Percentiles rank a stretch among this genome's conserved stretches.
Evolutionary conservation across 176 grass and related monocot species (phyloP).

Genomic region (Carex cristatella): DNA sequence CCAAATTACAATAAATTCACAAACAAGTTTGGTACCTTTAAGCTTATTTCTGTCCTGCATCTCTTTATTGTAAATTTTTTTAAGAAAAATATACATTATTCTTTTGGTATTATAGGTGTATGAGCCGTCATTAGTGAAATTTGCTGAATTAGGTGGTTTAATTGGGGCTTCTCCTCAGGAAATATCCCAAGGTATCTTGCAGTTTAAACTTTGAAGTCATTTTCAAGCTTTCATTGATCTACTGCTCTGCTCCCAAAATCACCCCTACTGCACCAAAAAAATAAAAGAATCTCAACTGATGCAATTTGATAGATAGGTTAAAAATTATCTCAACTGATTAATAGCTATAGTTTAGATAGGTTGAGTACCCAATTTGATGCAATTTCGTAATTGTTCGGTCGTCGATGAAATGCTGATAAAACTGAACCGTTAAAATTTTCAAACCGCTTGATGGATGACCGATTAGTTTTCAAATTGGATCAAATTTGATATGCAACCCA

Average conservation of each 20-base stretch:
- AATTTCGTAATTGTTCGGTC: neutral
- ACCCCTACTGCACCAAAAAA: neutral
- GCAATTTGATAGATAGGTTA: no score
- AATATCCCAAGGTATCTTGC: slow-evolving; percentile 61
- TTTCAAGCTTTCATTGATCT: neutral
- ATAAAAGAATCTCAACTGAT: neutral
- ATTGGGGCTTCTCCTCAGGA: slow-evolving; percentile 55
- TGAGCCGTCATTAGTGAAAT: slow-evolving; percentile 69
- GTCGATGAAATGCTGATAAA: neutral
- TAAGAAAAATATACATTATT: neutral
- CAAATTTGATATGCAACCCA: neutral
- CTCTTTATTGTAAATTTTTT: neutral
- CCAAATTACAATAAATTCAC: neutral
- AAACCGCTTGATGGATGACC: neutral
- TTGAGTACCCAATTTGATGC: neutral
- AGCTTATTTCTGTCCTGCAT: neutral
- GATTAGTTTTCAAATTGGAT: neutral
- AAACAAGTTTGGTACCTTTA: neutral
- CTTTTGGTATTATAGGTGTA: slow-evolving; percentile 60
- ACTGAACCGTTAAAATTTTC: neutral
- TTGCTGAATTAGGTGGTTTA: slow-evolving; percentile 84
- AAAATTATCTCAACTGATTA: no score
- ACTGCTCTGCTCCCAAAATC: neutral
- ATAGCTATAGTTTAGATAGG: neutral
- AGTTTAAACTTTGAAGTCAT: slow-evolving; percentile 7